A percentile compares a stretch with the other conserved stretches of the same genome.
Evolutionary conservation across 257 asterid species (phyloP).

Genomic region (Solanum gandarillasii): DNA sequence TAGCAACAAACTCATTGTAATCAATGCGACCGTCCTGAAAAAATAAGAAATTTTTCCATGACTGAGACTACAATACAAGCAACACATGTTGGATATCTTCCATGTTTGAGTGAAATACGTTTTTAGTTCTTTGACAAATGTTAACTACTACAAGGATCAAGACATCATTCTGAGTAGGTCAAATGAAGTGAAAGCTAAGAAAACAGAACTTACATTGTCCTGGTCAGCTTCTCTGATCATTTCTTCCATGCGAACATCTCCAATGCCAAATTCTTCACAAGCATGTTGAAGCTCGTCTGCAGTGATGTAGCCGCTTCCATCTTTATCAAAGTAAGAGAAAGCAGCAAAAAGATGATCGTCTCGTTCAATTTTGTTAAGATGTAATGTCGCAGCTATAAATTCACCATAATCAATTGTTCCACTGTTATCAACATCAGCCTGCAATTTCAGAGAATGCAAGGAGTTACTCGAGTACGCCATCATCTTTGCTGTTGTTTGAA

Average conservation of each 20-base stretch:
- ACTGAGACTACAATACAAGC: neutral
- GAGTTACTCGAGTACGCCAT: neutral
- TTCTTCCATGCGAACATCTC: slow-evolving; percentile 70
- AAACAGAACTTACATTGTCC: slow-evolving; percentile 48
- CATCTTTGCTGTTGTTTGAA: neutral
- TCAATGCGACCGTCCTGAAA: slow-evolving; percentile 71
- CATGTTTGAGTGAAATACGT: neutral
- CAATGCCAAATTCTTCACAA: slow-evolving; percentile 32
- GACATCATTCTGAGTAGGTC: neutral
- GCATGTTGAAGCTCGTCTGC: slow-evolving; percentile 17
- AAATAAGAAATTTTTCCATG: neutral
- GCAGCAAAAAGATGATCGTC: slow-evolving; percentile 29
- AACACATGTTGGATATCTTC: neutral
- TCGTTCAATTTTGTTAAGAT: slow-evolving; percentile 68
- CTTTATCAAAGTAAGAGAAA: slow-evolving; percentile 12
- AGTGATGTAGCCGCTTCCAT: slow-evolving; percentile 13
- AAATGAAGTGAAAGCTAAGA: neutral
- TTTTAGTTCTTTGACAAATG: neutral
- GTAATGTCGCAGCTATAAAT: slow-evolving; percentile 82
- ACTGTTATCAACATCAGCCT: slow-evolving; percentile 89
- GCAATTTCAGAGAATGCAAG: slow-evolving; percentile 11
- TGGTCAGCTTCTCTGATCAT: slow-evolving; percentile 85
- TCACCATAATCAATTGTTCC: slow-evolving; percentile 89
- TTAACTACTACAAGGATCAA: neutral
- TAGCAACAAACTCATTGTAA: slow-evolving; percentile 36